A percentile compares a stretch with the other conserved stretches of the same genome.
Evolutionary conservation across 2,329 filamentous ascomycete genomes (phyloP).

Genomic region (Cercospora canescens): DNA sequence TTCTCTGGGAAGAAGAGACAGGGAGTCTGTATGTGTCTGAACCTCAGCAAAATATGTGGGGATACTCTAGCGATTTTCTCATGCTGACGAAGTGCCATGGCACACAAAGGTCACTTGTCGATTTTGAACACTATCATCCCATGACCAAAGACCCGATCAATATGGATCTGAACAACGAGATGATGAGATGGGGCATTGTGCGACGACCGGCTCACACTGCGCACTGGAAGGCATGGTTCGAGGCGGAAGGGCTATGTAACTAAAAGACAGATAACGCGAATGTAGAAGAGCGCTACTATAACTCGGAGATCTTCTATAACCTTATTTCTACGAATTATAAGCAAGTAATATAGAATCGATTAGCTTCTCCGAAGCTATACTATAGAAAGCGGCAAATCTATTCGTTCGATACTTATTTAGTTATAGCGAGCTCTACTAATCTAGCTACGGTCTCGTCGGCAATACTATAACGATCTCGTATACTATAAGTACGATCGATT

Average conservation of each 20-base stretch:
- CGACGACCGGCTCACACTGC: constrained; percentile 26
- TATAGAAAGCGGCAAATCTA: too few relatives aligned
- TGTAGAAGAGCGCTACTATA: neutral
- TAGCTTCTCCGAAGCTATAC: too few relatives aligned
- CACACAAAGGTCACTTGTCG: constrained; percentile 32
- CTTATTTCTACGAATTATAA: too few relatives aligned
- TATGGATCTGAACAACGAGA: constrained; percentile 27
- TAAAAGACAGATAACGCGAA: neutral
- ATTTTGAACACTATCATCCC: constrained; percentile 34
- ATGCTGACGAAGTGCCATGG: neutral
- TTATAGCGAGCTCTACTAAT: too few relatives aligned
- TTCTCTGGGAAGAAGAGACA: constrained; percentile 30
- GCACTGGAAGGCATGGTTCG: constrained; percentile 25
- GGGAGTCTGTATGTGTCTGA: constrained; percentile 15
- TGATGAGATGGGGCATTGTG: constrained; percentile 33
- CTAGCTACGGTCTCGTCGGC: too few relatives aligned
- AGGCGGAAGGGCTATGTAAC: constrained; percentile 12
- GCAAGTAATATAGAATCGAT: too few relatives aligned
- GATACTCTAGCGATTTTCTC: neutral
- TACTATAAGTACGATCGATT: too few relatives aligned
- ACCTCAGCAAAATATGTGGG: neutral
- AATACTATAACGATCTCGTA: too few relatives aligned
- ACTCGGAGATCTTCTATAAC: neutral
- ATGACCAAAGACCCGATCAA: constrained; percentile 29
- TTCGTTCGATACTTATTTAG: too few relatives aligned